Base-by-base conservation (phyloP, 495 filamentous ascomycete species). In the Polyplosphaeria fusca region DNA sequence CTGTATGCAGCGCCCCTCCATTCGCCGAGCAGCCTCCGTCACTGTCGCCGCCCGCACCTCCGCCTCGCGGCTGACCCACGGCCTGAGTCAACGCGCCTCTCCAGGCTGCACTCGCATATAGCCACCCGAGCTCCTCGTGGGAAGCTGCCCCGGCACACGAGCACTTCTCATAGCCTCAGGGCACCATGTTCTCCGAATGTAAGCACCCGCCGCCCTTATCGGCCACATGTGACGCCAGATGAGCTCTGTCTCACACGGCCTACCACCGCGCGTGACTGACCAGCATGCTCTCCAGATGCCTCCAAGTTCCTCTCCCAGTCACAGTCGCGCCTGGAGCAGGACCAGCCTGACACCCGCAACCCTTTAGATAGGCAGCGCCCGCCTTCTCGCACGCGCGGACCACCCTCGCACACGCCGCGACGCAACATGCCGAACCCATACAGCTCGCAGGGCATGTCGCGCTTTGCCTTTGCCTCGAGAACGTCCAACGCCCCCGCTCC, bases 251-350 rank as follows among this genome's bases (percentile, higher is more conserved):
- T 64, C 41, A 63, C 47, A 39, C n/a, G 55, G 14, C 28, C 50
- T 47, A 43, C 32, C 22, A 48, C n/a, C 35, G 19, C 61, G 60
- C 61, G 68, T 69, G 71, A 71, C 67, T 68, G 42, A 62, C 63
- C 47, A 26, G 42, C 60, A 38, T 52, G 25, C 52, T 55, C 23
- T 32, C 28, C 45, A 98, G 93, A 98, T 86, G 93, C 93, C 63
- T 97, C 94, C 49, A 86, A 86, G 47, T 98, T 98, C 70, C 84
- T 98, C 58, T 91, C 93, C 45, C 93, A 98, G 80, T 97, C 93
- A 49, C 91, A 96, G 75, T 95, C 93, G 28, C 85, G 90, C 47
- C 73, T 89, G 55, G 76, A 86, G 70, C 71, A 76, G 47, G 85
- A 87, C 44, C 47, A 41, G 35, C 55, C 64, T 42, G 51, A 80